phyloP scores from a whole-genome alignment of 2,329 filamentous ascomycete genomes.

The Knufia fluminis region DNA sequence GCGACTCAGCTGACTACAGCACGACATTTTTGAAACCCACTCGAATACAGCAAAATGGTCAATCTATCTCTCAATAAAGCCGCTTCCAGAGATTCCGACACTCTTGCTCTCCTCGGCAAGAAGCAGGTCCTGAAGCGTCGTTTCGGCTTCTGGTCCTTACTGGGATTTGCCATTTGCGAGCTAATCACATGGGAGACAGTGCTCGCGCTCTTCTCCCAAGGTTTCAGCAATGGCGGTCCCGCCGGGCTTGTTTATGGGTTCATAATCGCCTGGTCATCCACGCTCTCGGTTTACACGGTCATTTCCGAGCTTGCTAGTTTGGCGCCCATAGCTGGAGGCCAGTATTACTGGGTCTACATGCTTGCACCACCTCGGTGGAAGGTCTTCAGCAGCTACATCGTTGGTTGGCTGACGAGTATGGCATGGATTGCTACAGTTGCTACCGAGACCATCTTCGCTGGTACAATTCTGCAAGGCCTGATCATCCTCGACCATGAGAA shows the following conservation, averaged over 20 bases:
- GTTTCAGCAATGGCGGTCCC: conserved; percentile 38
- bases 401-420: conserved; percentile 35
- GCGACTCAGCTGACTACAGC: neutral
- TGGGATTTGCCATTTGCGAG: conserved; percentile 38
- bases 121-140: conserved; percentile 38
- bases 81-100: conserved; percentile 26
- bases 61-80: neutral
- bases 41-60: neutral
- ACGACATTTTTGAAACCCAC: too few species aligned
- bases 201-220: conserved; percentile 35
- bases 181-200: conserved; percentile 40
- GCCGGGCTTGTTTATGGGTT: conserved; percentile 44
- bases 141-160: conserved; percentile 35
- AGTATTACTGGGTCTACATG: conserved; percentile 42
- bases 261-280: conserved; percentile 43
- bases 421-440: conserved; percentile 38
- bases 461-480: conserved; percentile 34
- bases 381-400: conserved; percentile 36
- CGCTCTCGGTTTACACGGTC: conserved; percentile 39
- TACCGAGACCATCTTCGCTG: conserved; percentile 34
- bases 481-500: conserved; percentile 31
- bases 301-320: conserved; percentile 41
- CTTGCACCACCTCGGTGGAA: conserved; percentile 34
- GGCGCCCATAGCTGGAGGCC: conserved; percentile 38
- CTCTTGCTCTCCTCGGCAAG: conserved; percentile 36